Percentiles rank a stretch among this genome's conserved stretches.
Conservation (phyloP, 1,284 basidiomycete genomes). For the Boletus albobrunnescens region DNA sequence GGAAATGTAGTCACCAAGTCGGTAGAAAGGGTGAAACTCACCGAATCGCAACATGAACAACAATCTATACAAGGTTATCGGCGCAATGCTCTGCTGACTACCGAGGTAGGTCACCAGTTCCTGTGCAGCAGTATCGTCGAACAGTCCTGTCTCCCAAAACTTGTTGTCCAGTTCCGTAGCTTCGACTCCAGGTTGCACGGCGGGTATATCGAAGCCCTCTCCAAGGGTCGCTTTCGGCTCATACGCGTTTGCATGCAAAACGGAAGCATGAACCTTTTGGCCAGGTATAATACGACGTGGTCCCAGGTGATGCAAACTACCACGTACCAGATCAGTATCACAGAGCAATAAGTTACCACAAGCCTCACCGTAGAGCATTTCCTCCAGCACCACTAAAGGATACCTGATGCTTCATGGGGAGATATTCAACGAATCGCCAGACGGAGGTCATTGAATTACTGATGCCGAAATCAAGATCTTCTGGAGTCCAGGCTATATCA, state of each 20-base stretch:
- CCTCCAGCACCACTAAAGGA: conserved; percentile 17
- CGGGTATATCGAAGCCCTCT: conserved; percentile 25
- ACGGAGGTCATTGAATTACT: conserved; percentile 17
- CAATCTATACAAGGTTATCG: conserved; percentile 22
- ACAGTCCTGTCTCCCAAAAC: conserved; percentile 28
- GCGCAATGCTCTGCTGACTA: conserved; percentile 11
- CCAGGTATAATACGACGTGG: conserved; percentile 31
- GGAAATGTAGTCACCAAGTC: not conserved
- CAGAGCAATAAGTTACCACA: not conserved
- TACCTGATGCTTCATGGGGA: conserved; percentile 30
- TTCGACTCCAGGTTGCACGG: conserved; percentile 6
- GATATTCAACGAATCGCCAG: conserved; percentile 24
- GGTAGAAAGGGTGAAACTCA: not conserved
- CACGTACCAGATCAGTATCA: not conserved
- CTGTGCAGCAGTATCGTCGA: conserved; percentile 21
- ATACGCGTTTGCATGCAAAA: conserved; percentile 26
- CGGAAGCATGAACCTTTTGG: conserved; percentile 31
- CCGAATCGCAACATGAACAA: conserved; percentile 30
- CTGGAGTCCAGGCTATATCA: conserved; percentile 26
- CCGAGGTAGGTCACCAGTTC: conserved; percentile 14
- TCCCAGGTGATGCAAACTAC: conserved; percentile 18
- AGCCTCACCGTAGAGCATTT: conserved; percentile 14
- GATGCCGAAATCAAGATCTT: conserved; percentile 22
- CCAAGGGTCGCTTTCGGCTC: conserved; percentile 25
- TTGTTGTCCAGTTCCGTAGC: not conserved